A percentile compares a stretch with the other conserved stretches of the same genome.
These are phyloP conservation scores for Paraphaeosphaeria minitans DNA, from an alignment of 2,329 filamentous ascomycete species.

Conservation along the genomic window DNA sequence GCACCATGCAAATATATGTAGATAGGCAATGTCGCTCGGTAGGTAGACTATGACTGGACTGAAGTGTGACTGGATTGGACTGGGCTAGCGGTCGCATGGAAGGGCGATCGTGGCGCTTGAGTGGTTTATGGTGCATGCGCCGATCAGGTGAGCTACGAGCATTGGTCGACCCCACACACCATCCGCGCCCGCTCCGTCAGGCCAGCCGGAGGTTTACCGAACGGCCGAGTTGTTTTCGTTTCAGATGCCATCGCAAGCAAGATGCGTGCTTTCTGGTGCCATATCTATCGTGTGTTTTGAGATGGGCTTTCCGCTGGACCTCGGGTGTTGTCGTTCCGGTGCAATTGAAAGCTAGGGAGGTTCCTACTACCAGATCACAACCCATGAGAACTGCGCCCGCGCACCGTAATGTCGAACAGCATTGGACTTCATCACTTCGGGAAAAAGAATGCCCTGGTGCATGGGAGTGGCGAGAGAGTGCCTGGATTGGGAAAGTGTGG, in stretches of 20 bases:
- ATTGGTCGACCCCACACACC: constrained; percentile 7
- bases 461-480: neutral
- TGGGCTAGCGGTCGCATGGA: constrained; percentile 1
- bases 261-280: neutral
- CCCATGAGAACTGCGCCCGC: neutral
- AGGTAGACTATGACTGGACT: neutral
- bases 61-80: neutral
- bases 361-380: no score
- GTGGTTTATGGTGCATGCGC: constrained; percentile 5
- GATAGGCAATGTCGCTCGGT: neutral
- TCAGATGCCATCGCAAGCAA: neutral
- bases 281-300: neutral
- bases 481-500: constrained; percentile 6
- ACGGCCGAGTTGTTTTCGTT: constrained; percentile 17
- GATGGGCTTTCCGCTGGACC: constrained; percentile 1
- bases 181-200: neutral
- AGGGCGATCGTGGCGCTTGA: constrained; percentile 4
- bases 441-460: constrained; percentile 2
- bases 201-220: constrained; percentile 8
- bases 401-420: neutral
- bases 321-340: neutral
- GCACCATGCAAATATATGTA: neutral
- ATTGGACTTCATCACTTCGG: neutral
- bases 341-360: neutral
- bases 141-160: constrained; percentile 19